phyloP scores from a whole-genome alignment of 148 eudicot species.

The Rhododendron simsii region DNA sequence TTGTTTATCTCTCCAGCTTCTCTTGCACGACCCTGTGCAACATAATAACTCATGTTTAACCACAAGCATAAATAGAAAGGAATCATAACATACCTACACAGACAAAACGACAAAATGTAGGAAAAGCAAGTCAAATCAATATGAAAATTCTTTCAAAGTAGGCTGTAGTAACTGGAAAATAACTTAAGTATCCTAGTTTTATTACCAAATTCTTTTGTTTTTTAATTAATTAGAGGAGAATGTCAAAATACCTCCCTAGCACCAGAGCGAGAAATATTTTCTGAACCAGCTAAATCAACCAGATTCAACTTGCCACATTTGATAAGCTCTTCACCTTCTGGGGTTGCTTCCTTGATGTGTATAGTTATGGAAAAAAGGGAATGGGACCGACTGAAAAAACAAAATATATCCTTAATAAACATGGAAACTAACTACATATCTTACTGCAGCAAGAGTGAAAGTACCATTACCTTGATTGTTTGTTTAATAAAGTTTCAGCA shows the following conservation, averaged over 20 bases:
- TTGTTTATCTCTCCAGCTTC: constrained; percentile 98
- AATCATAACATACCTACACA: neutral
- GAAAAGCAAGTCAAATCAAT: neutral
- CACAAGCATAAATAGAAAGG: neutral
- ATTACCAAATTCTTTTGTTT: neutral
- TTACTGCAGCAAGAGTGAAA: neutral
- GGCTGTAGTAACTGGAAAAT: neutral
- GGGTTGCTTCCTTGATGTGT: constrained; percentile 93
- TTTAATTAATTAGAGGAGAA: neutral
- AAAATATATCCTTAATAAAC: neutral
- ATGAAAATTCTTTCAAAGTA: neutral
- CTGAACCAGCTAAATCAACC: constrained; percentile 95
- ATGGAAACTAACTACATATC: neutral
- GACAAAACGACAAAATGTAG: neutral
- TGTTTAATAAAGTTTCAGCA: constrained; percentile 86
- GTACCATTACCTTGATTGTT: constrained; percentile 70
- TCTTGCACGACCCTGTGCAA: constrained; percentile 80
- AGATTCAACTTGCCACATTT: constrained; percentile 92
- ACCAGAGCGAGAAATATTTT: constrained; percentile 93
- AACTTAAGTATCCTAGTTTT: neutral
- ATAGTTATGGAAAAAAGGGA: constrained; percentile 88
- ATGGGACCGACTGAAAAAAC: constrained; percentile 74
- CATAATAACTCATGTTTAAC: neutral
- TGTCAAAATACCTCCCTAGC: constrained; percentile 70
- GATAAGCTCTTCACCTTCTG: constrained; percentile 96